A percentile compares a stretch with the other conserved stretches of the same genome.
These are phyloP conservation scores for Canna indica DNA, from an alignment of 176 grass and related monocot species.

Conservation along the genomic window DNA sequence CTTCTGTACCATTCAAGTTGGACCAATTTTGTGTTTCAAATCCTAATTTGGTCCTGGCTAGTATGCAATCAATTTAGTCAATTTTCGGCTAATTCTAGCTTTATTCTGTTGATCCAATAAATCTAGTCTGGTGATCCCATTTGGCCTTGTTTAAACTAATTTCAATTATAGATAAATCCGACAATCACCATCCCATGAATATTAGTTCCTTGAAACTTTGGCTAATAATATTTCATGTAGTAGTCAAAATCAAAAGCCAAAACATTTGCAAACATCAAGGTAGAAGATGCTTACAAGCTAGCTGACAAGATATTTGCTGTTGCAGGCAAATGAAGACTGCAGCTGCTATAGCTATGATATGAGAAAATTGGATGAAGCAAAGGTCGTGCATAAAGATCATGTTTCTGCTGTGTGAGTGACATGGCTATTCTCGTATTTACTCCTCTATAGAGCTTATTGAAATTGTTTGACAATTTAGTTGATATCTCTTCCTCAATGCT, in stretches of 20 bases:
- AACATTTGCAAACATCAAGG: background rate
- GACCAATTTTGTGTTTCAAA: no score
- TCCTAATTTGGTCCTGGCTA: background rate
- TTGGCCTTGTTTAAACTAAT: background rate
- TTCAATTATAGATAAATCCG: background rate
- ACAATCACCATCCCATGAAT: background rate
- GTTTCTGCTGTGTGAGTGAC: slow-evolving; percentile 94
- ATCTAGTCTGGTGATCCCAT: background rate
- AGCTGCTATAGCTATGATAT: slow-evolving; percentile 90
- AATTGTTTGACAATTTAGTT: slow-evolving; percentile 3
- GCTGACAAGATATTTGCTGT: background rate
- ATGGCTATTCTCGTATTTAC: background rate
- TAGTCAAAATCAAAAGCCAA: background rate
- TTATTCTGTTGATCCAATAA: background rate
- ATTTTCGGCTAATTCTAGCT: background rate
- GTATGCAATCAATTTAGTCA: background rate
- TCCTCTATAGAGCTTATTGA: background rate
- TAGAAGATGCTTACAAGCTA: background rate
- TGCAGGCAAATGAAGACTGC: slow-evolving; percentile 96
- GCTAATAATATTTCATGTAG: background rate
- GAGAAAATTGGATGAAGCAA: slow-evolving; percentile 86
- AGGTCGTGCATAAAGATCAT: slow-evolving; percentile 90
- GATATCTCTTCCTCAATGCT: slow-evolving; percentile 21
- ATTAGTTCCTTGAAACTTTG: background rate
- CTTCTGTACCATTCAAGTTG: background rate